Evolutionary conservation across 106 monocot species (phyloP).

Genomic region (Dendrobium catenatum): DNA sequence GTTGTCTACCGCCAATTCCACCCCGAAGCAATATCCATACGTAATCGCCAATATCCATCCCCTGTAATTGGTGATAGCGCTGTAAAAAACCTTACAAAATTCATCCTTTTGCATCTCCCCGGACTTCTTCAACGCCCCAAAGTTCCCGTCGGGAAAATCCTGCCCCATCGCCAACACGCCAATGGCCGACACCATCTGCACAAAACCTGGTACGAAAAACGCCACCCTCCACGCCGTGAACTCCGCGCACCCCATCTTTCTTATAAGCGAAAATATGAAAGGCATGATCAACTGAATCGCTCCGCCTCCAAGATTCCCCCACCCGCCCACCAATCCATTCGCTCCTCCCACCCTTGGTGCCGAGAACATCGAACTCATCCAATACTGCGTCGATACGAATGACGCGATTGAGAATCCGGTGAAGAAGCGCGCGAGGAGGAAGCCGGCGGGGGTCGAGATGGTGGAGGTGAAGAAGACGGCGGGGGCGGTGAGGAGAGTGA

Average conservation of each 20-base stretch:
- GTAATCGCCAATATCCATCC: slow-evolving; percentile 59
- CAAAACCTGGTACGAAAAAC: slow-evolving; percentile 81
- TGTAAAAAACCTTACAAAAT: slow-evolving; percentile 38
- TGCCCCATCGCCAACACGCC: slow-evolving; percentile 53
- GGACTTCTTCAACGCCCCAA: slow-evolving; percentile 34
- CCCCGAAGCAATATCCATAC: slow-evolving; percentile 86
- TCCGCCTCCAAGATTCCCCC: slow-evolving; percentile 99
- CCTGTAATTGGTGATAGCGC: slow-evolving; percentile 51
- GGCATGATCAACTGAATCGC: slow-evolving; percentile 93
- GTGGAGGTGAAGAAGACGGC: slow-evolving; percentile 66
- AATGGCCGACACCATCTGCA: slow-evolving; percentile 58
- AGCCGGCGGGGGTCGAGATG: slow-evolving; percentile 43
- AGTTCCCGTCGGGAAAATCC: slow-evolving; percentile 82
- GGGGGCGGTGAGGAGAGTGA: slow-evolving; percentile 58
- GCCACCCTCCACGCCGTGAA: slow-evolving; percentile 89
- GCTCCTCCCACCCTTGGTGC: slow-evolving; percentile 61
- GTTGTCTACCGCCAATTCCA: slow-evolving; percentile 80
- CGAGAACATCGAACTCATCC: slow-evolving; percentile 99
- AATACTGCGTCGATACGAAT: slow-evolving; percentile 87
- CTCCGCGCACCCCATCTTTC: slow-evolving; percentile 39
- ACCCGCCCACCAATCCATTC: slow-evolving; percentile 79
- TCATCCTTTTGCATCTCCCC: slow-evolving; percentile 66
- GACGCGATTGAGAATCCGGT: slow-evolving; percentile 91
- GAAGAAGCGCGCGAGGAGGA: slow-evolving; percentile 77
- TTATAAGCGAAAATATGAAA: slow-evolving; percentile 54